phyloP scores from a whole-genome alignment of 176 grass and related monocot species.

The Themeda triandra region DNA sequence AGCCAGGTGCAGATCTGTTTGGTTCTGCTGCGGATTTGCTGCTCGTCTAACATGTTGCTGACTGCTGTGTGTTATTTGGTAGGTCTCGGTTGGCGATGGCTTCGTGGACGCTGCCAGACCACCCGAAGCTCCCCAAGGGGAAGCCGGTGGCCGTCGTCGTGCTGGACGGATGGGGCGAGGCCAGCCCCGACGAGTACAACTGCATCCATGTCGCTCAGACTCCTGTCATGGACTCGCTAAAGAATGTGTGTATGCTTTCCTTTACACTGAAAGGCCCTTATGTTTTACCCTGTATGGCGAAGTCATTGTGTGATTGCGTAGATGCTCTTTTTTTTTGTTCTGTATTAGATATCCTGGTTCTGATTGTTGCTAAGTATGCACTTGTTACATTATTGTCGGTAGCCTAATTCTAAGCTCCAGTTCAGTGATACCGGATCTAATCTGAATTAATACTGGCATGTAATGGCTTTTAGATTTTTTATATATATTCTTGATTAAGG shows the following conservation, averaged over 20 bases:
- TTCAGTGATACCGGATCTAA: background rate
- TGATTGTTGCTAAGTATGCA: background rate
- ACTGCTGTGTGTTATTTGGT: conserved; percentile 5
- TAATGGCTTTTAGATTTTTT: background rate
- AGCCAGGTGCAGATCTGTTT: conserved; percentile 11
- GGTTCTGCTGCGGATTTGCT: conserved; percentile 7
- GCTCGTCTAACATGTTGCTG: background rate
- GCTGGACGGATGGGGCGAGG: conserved; percentile 92
- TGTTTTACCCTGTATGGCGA: background rate
- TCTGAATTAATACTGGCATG: background rate
- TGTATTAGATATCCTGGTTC: background rate
- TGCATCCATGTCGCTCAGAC: conserved; percentile 92
- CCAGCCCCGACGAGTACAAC: conserved; percentile 76
- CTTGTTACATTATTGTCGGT: background rate
- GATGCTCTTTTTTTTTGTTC: background rate
- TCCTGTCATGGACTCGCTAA: conserved; percentile 90
- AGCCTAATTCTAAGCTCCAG: background rate
- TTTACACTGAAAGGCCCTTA: too few species aligned
- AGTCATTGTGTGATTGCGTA: background rate
- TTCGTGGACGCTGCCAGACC: conserved; percentile 70
- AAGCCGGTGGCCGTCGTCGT: conserved; percentile 84
- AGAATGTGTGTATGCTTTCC: conserved; percentile 49
- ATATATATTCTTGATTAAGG: background rate
- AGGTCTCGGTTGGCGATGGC: conserved; percentile 46
- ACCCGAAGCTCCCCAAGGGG: conserved; percentile 79